Base-by-base conservation (phyloP, 768 basidiomycete genomes). In the Termitomyces titanicus region DNA sequence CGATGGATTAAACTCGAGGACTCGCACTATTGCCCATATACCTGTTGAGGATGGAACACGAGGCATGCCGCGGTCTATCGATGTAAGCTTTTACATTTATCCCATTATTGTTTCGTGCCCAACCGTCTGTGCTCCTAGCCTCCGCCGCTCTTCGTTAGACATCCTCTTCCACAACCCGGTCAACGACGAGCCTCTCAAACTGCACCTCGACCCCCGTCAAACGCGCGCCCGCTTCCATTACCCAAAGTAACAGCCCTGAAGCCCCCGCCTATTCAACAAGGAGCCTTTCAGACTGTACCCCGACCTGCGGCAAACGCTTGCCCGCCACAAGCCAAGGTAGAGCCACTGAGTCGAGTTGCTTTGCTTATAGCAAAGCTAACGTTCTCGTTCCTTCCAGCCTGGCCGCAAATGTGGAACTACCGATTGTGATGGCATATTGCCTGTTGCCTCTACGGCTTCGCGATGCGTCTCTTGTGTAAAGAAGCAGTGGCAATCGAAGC, bases 391-490 rank as follows among this genome's bases (percentile, higher is more conserved):
- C 22, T 20, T 25, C 12, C 25, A 56, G 57, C 34, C 22, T 9
- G 34, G 29, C 25, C 54, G 60, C 17, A 48, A 18, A 24, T 66
- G 65, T 55, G 35, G 20, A 17, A 55, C 53, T 18, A 34, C 34
- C 7, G 51, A 50, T 5, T 66, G 65, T 33, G 25, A 46, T 35
- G 12, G 18, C 5, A 20, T 35, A 9, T 8, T 66, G 5, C 52
- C 49, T 11, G 18, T 34, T 0, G 55, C 48, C 11, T 58, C 62
- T 4, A 53, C 33, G 2, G 40, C 57, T 12, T 42, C 29, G 10
- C 51, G 60, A 44, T 66, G 65, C 34, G 22, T 55, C 2, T 3
- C 15, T 11, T 66, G 65, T 46, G 29, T 64, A 5, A 54, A 55
- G 48, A 48, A 53, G 20, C 54, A 54, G 8, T 64, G 64, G 65